Base-by-base conservation (phyloP, 352 stramenopile genomes). In the Phytophthora foliorum region DNA sequence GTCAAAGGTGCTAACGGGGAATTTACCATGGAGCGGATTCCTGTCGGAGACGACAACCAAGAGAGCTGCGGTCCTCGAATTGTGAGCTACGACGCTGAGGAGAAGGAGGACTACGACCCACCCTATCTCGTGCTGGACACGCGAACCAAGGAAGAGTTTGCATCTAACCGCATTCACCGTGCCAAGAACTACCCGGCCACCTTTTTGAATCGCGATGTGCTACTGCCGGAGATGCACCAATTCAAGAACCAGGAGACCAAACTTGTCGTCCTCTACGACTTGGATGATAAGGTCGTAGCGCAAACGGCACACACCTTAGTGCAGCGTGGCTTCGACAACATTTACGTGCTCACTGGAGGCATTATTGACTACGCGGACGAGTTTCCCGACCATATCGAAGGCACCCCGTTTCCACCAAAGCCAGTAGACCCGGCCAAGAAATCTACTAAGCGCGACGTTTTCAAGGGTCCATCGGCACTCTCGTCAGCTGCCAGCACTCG, bases 301-400 rank as follows among this genome's bases (percentile, higher is more conserved):
- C 78, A 88, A 54, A 91, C 84, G 0, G 88, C 88, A 0, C 83
- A 89, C 56, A 84, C 78, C 25, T 73, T 95, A 36, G 86, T 92
- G 13, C 88, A 95, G 66, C 85, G 86, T 13, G 88, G 88, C 11
- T 94, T 95, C 50, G 84, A 94, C 77, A 95, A 95, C 71, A 75
- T 95, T 31, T 93, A 92, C 72, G 81, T 95, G 36, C 86, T 95
- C 49, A 86, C 80, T 0, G 84, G 86, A 5, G 86, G 85, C 0
- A 51, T 93, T 2, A 69, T 86, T 10, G 80, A 90, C 67, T 93
- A 90, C 41, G 83, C 86, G 0, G 83, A 91, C 21, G 62, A 80
- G 44, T 88, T 74, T 22, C 83, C 86, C 0, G 81, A 90, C 22
- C 86, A 90, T 39, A 82, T 93, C 19, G 86, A 93, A 58, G 86